Evolutionary conservation across 768 basidiomycete genomes (phyloP).

Genomic region (Mycena capillaripes): DNA sequence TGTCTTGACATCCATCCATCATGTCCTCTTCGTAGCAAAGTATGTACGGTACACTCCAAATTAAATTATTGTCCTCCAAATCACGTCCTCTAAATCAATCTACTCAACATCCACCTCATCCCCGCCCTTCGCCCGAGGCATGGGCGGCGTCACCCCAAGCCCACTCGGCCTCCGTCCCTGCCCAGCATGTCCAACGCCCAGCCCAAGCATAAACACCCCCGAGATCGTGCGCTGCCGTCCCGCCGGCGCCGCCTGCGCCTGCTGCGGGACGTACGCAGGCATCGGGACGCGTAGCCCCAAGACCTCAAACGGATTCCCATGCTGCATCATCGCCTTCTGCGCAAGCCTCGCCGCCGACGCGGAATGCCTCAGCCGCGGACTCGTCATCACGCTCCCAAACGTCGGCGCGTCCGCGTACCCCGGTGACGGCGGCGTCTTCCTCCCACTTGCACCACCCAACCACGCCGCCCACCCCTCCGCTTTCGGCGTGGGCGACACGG

Average conservation of each 20-base stretch:
- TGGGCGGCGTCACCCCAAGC: slow-evolving; percentile 12
- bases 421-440: slow-evolving; percentile 48
- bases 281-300: slow-evolving; percentile 35
- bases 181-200: slow-evolving; percentile 14
- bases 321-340: neutral
- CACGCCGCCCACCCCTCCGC: slow-evolving; percentile 70
- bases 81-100: neutral
- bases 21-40: no score
- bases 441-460: slow-evolving; percentile 50
- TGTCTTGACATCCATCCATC: no score
- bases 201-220: slow-evolving; percentile 37
- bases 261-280: slow-evolving; percentile 22
- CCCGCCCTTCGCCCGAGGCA: neutral
- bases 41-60: neutral
- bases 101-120: slow-evolving; percentile 9
- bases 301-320: slow-evolving; percentile 21
- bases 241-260: neutral
- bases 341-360: slow-evolving; percentile 16
- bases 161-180: slow-evolving; percentile 25
- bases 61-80: neutral
- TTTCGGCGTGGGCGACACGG: neutral
- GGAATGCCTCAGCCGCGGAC: slow-evolving; percentile 68
- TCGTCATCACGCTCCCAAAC: slow-evolving; percentile 81
- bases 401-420: slow-evolving; percentile 59
- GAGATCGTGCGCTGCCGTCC: slow-evolving; percentile 33